Base-by-base conservation (phyloP, 352 stramenopile genomes). In the Globisporangium rhizosaccharum region DNA sequence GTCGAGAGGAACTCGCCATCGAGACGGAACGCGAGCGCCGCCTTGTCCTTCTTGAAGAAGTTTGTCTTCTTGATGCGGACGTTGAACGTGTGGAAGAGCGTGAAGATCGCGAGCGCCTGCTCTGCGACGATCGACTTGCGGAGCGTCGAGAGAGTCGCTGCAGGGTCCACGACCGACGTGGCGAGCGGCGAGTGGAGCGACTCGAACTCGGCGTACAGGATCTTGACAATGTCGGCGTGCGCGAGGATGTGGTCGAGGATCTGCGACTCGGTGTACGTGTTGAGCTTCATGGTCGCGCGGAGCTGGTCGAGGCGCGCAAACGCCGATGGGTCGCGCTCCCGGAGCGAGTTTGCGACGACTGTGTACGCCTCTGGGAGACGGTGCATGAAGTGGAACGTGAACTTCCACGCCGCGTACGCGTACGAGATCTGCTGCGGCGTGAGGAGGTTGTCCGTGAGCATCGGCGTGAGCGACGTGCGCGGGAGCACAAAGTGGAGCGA, bases 321-420 rank as follows among this genome's bases (percentile, higher is more conserved):
- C 1, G 82, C 84, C 50, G 76, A 83, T 42, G 81, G 76, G 56
- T 93, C 84, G 1, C 76, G 79, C 44, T 91, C 82, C 49, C 84
- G 81, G 15, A 93, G 72, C 59, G 84, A 93, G 54, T 90, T 82
- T 61, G 81, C 76, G 7, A 93, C 82, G 37, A 90, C 77, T 25
- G 74, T 84, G 68, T 84, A 93, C 10, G 81, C 85, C 61, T 93
- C 84, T 0, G 84, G 84, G 20, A 93, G 68, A 59, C 84, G 84
- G 57, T 90, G 81, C 79, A 93, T 88, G 68, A 93, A 93, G 71
- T 93, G 84, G 69, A 93, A 93, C 6, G 80, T 88, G 53, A 93
- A 93, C 68, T 93, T 93, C 84, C 84, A 93, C 17, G 84, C 84
- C 0, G 84, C 76, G 68, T 93, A 93, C 10, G 84, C 84, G 71